Conservation (phyloP, 257 asterid genomes). For the Schizonepeta tenuifolia region DNA sequence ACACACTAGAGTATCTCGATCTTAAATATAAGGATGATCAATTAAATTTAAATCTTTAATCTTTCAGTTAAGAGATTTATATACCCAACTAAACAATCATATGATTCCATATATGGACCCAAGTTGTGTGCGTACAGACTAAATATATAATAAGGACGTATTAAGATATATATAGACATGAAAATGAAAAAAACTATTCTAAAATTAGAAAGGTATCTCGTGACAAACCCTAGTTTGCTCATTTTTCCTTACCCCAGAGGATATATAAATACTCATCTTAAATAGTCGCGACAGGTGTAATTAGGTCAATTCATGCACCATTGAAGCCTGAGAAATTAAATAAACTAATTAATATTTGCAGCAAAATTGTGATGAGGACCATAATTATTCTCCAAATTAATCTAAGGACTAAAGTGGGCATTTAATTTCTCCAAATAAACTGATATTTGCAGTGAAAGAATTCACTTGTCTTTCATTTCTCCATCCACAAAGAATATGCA, state of each 20-base stretch:
- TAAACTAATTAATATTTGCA: not conserved
- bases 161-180: constrained; percentile 7
- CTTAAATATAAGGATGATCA: too few relatives aligned
- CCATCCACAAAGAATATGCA: too few relatives aligned
- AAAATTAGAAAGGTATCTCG: constrained; percentile 41
- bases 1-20: too few relatives aligned
- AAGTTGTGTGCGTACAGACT: not conserved
- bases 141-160: constrained; percentile 18
- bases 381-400: not conserved
- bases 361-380: not conserved
- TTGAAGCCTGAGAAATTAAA: not conserved
- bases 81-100: too few relatives aligned
- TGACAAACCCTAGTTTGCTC: constrained; percentile 40
- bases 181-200: constrained; percentile 16
- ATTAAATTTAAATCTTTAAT: too few relatives aligned
- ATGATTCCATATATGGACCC: too few relatives aligned
- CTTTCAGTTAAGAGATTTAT: too few relatives aligned
- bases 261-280: not conserved
- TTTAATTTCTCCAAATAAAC: too few relatives aligned
- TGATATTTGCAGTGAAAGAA: too few relatives aligned
- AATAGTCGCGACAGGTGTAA: constrained; percentile 29
- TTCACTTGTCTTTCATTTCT: too few relatives aligned
- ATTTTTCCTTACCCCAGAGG: constrained; percentile 23
- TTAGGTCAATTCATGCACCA: not conserved
- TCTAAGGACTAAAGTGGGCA: too few relatives aligned